Conservation (phyloP, 1,139 yeast genomes). For the Hansenula anomala region DNA sequence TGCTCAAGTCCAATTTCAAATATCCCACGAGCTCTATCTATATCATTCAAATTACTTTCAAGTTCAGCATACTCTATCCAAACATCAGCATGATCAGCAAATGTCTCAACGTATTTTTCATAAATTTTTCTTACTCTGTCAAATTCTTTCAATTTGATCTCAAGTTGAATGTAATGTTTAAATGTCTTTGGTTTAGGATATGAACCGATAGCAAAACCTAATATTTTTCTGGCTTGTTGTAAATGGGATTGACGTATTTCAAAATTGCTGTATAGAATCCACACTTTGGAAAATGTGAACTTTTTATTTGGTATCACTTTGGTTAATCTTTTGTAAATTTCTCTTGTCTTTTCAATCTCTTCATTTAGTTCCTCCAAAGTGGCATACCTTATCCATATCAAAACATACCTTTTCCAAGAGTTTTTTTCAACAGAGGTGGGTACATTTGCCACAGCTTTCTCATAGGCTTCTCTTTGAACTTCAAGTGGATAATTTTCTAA, state of each 20-base stretch:
- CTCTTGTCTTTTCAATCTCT: constrained; percentile 43
- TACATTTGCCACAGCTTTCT: constrained; percentile 36
- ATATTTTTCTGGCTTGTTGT: constrained; percentile 54
- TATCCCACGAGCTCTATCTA: constrained; percentile 59
- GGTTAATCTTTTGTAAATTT: constrained; percentile 45
- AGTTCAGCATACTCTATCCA: constrained; percentile 64
- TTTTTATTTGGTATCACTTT: constrained; percentile 48
- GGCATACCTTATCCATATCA: constrained; percentile 66
- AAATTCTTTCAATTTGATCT: constrained; percentile 57
- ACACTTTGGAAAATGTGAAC: constrained; percentile 67
- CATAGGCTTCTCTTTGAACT: constrained; percentile 32
- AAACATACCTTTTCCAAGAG: constrained; percentile 66
- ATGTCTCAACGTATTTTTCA: constrained; percentile 59
- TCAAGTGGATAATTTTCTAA: constrained; percentile 29
- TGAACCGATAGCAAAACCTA: constrained; percentile 71
- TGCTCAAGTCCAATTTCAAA: constrained; percentile 45
- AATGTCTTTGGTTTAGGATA: constrained; percentile 58
- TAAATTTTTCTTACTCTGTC: constrained; percentile 73
- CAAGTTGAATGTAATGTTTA: constrained; percentile 53
- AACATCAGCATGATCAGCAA: constrained; percentile 36
- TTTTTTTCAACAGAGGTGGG: constrained; percentile 33
- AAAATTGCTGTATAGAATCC: constrained; percentile 71
- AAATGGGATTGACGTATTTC: constrained; percentile 60
- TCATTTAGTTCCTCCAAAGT: constrained; percentile 54
- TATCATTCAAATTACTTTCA: constrained; percentile 68